Evolutionary conservation across 2,329 filamentous ascomycete species (phyloP).

Genomic region (Diplodia mutila): DNA sequence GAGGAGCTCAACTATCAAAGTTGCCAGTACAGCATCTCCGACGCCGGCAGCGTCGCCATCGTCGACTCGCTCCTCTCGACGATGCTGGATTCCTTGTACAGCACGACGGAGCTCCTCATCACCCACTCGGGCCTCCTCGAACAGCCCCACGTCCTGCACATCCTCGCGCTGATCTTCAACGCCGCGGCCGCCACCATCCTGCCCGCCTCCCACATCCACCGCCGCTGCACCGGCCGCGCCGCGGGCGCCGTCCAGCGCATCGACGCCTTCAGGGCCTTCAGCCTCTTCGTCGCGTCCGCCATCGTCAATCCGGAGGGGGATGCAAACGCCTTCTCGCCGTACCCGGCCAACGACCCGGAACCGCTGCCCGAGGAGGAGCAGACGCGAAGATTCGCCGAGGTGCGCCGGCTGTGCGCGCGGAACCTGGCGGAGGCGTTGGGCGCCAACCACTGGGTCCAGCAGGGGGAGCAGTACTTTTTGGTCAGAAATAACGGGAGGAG

Average conservation of each 20-base stretch:
- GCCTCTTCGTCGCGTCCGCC: constrained; percentile 36
- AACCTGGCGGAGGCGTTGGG: constrained; percentile 50
- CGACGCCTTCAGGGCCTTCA: constrained; percentile 46
- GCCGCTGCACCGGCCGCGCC: constrained; percentile 36
- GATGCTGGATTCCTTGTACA: constrained; percentile 34
- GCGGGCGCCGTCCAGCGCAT: constrained; percentile 36
- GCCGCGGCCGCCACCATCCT: constrained; percentile 47
- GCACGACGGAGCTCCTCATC: constrained; percentile 44
- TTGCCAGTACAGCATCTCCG: constrained; percentile 50
- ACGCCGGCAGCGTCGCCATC: constrained; percentile 44
- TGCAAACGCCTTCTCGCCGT: constrained; percentile 27
- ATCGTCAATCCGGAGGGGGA: constrained; percentile 33
- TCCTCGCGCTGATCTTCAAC: constrained; percentile 45
- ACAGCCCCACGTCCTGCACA: constrained; percentile 45
- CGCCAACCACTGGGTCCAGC: constrained; percentile 50
- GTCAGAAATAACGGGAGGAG: constrained; percentile 42
- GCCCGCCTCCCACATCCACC: constrained; percentile 53
- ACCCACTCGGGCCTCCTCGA: constrained; percentile 41
- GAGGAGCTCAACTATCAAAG: constrained; percentile 51
- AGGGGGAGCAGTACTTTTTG: constrained; percentile 48
- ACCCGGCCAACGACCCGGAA: constrained; percentile 28
- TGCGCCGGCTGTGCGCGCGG: constrained; percentile 38
- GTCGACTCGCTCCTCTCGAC: constrained; percentile 46
- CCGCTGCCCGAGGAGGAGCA: constrained; percentile 24
- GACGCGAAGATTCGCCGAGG: constrained; percentile 8